These are phyloP conservation scores for Mucor sp. DNA, from an alignment of 371 early-diverging fungal genomes.

Conservation along the genomic window DNA sequence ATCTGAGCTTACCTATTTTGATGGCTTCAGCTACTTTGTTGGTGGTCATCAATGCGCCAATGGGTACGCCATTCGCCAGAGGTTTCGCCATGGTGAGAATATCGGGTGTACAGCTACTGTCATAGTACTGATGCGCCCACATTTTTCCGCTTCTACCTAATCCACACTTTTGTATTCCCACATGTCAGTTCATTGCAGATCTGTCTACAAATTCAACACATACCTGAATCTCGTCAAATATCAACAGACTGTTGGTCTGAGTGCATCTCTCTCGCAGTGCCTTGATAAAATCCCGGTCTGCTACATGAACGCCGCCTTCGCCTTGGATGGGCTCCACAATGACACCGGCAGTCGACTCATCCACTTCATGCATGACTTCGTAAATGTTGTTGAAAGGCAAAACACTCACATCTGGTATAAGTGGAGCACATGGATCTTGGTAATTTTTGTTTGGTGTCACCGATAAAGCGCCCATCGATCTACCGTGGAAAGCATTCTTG, in stretches of 20 bases:
- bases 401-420: conserved; percentile 79
- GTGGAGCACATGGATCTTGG: conserved; percentile 85
- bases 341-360: conserved; percentile 82
- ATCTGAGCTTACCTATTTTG: conserved; percentile 50
- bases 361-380: conserved; percentile 58
- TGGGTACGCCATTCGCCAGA: conserved; percentile 91
- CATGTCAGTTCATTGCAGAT: not conserved
- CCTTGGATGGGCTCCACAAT: conserved; percentile 96
- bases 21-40: conserved; percentile 74
- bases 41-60: conserved; percentile 83
- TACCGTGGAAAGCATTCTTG: conserved; percentile 89
- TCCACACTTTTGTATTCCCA: conserved; percentile 65
- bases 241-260: conserved; percentile 79
- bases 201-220: not conserved
- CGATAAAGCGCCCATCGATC: conserved; percentile 89
- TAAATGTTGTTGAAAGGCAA: conserved; percentile 72
- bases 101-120: conserved; percentile 75
- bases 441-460: conserved; percentile 89
- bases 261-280: conserved; percentile 75
- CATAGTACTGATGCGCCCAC: conserved; percentile 79
- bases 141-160: conserved; percentile 88
- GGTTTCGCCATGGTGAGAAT: conserved; percentile 91
- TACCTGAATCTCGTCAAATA: conserved; percentile 94
- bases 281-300: conserved; percentile 69
- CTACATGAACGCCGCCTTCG: conserved; percentile 88